Conservation (phyloP, 176 grass and related monocot genomes). For the Tillandsia fasciculata region DNA sequence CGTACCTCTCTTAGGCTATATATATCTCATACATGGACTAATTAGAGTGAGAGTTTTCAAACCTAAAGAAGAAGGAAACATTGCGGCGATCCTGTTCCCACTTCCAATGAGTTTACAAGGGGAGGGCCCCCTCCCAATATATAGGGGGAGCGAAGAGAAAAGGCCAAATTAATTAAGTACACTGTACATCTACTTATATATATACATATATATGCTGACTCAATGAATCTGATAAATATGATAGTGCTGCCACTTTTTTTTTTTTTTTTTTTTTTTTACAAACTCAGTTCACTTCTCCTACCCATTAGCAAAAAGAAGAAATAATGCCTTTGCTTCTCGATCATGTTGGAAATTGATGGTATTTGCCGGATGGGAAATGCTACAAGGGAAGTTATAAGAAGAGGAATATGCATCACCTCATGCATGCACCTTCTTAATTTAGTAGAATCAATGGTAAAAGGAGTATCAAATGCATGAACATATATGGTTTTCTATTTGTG, state of each 20-base stretch:
- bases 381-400: not conserved
- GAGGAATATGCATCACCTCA: not conserved
- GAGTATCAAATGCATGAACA: slow-evolving; percentile 44
- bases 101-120: slow-evolving; percentile 19
- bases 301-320: too few species aligned
- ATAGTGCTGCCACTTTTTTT: slow-evolving; percentile 10
- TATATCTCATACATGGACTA: not conserved
- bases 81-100: slow-evolving; percentile 21
- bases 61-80: slow-evolving; percentile 15
- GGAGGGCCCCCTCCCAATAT: slow-evolving; percentile 39
- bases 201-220: slow-evolving; percentile 13
- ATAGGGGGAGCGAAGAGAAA: slow-evolving; percentile 42
- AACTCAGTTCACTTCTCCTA: too few species aligned
- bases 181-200: slow-evolving; percentile 30
- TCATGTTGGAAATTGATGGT: not conserved
- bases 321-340: too few species aligned
- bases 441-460: not conserved
- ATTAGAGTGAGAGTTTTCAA: not conserved
- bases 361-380: not conserved
- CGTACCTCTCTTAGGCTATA: too few species aligned
- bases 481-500: slow-evolving; percentile 32
- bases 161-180: slow-evolving; percentile 12
- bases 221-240: slow-evolving; percentile 22
- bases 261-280: not conserved
- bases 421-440: slow-evolving; percentile 16